Conservation (phyloP, 805 yeast species). For the Scheffersomyces coipomensis region DNA sequence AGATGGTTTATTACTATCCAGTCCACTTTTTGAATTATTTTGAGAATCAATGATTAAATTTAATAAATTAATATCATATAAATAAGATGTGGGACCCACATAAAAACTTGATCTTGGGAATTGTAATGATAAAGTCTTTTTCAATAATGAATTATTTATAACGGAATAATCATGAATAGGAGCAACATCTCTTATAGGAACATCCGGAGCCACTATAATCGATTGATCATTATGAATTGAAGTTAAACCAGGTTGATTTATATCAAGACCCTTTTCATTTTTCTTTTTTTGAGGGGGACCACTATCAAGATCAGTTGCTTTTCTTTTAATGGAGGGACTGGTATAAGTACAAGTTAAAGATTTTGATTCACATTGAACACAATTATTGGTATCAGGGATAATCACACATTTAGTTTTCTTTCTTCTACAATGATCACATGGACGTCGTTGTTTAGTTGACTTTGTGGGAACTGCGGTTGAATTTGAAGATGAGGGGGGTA, state of each 20-base stretch:
- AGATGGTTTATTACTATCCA: conserved; percentile 3
- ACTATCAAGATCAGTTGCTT: conserved; percentile 13
- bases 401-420: conserved; percentile 78
- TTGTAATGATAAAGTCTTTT: conserved; percentile 71
- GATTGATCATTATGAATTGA: conserved; percentile 9
- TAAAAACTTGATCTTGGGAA: conserved; percentile 88
- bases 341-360: conserved; percentile 73
- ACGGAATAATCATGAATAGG: conserved; percentile 69
- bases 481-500: not conserved
- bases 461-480: not conserved
- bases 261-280: conserved; percentile 16
- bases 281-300: conserved; percentile 20
- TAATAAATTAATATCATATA: conserved; percentile 71
- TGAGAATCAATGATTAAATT: conserved; percentile 51
- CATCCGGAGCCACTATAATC: conserved; percentile 34
- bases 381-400: conserved; percentile 58
- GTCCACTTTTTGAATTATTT: conserved; percentile 10
- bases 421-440: conserved; percentile 85
- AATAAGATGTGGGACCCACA: conserved; percentile 80
- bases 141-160: conserved; percentile 61
- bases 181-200: conserved; percentile 48
- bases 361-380: conserved; percentile 75
- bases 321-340: conserved; percentile 50
- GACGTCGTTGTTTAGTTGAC: conserved; percentile 48
- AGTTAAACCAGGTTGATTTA: conserved; percentile 1